Conservation (phyloP, 2,329 filamentous ascomycete species). For the Allantophomopsis lycopodina region DNA sequence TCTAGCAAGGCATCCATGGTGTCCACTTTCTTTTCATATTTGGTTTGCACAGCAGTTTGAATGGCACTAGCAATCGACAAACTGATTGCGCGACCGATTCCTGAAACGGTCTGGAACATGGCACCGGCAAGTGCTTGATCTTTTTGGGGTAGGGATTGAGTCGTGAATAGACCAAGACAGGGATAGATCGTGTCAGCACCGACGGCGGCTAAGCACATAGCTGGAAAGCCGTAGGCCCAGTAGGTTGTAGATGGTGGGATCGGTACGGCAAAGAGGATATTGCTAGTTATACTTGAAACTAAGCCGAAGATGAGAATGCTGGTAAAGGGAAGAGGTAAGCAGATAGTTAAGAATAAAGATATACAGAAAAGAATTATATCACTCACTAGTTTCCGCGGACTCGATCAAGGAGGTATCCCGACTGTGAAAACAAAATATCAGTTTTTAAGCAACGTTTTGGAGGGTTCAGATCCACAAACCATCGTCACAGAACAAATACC, state of each 20-base stretch:
- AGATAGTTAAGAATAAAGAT: constrained; percentile 37
- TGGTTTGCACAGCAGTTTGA: constrained; percentile 36
- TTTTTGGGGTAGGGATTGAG: constrained; percentile 42
- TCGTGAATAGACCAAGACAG: constrained; percentile 50
- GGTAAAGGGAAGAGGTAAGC: constrained; percentile 30
- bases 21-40: too few species aligned
- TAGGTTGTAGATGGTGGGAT: constrained; percentile 47
- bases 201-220: constrained; percentile 51
- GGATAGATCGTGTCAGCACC: constrained; percentile 57
- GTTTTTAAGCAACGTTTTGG: too few species aligned
- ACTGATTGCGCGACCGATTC: constrained; percentile 51
- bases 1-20: too few species aligned
- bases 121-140: constrained; percentile 58
- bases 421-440: too few species aligned
- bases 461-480: too few species aligned
- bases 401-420: too few species aligned
- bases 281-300: constrained; percentile 7
- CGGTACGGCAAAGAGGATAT: constrained; percentile 48
- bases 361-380: too few species aligned
- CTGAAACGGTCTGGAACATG: constrained; percentile 51
- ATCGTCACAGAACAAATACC: too few species aligned
- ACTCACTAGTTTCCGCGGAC: too few species aligned
- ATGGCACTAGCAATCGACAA: constrained; percentile 51
- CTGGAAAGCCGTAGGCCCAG: constrained; percentile 52
- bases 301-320: constrained; percentile 19